These are phyloP conservation scores for Acacia pycnantha DNA, from an alignment of 331 rosid genomes.

Conservation along the genomic window DNA sequence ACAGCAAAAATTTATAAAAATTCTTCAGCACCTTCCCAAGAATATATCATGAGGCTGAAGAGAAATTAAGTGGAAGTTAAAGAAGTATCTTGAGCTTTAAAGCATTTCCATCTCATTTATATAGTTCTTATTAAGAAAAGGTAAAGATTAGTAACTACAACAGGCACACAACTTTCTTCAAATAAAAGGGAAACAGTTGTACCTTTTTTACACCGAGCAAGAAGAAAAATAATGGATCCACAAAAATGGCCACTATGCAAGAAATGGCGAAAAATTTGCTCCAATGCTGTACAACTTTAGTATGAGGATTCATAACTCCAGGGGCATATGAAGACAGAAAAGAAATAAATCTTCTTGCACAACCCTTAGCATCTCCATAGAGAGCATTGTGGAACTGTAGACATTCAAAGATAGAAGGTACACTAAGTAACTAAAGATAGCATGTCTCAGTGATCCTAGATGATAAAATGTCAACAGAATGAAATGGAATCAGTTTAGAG, in stretches of 20 bases:
- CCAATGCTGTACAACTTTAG: slow-evolving; percentile 71
- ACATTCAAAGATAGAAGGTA: slow-evolving; percentile 21
- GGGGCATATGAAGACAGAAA: slow-evolving; percentile 50
- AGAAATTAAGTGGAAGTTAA: neutral
- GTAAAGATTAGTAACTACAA: slow-evolving; percentile 11
- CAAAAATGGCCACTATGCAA: slow-evolving; percentile 71
- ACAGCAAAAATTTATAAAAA: neutral
- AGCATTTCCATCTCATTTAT: slow-evolving; percentile 14
- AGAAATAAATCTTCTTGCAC: slow-evolving; percentile 53
- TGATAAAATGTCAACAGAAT: neutral
- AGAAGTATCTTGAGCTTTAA: neutral
- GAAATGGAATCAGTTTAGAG: neutral
- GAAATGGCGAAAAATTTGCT: slow-evolving; percentile 62
- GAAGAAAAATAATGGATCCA: slow-evolving; percentile 85
- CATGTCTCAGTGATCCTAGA: neutral
- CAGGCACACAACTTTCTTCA: neutral
- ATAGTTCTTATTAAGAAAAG: neutral
- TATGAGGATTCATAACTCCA: slow-evolving; percentile 79
- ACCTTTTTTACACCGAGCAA: slow-evolving; percentile 52
- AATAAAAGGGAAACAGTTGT: slow-evolving; percentile 25
- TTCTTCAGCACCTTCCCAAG: neutral
- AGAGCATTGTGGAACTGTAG: slow-evolving; percentile 62
- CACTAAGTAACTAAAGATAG: slow-evolving; percentile 10
- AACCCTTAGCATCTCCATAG: slow-evolving; percentile 82
- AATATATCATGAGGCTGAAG: neutral